Conservation (phyloP, 1,284 basidiomycete genomes). For the Xerocomus amazonicus region DNA sequence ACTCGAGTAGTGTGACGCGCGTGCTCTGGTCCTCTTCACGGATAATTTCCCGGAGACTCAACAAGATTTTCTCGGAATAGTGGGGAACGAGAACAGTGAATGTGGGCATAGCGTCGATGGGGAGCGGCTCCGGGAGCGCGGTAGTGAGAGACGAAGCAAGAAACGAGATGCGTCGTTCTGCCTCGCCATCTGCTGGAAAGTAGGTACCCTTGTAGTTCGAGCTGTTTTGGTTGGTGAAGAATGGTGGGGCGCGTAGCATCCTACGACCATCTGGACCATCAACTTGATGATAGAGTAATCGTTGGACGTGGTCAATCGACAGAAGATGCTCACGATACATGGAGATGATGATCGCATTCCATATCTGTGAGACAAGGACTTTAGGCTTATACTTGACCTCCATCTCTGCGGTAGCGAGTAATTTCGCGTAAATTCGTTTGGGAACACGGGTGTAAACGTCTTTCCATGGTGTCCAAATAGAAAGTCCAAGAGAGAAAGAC, state of each 20-base stretch:
- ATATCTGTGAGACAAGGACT: slow-evolving; percentile 95
- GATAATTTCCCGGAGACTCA: slow-evolving; percentile 94
- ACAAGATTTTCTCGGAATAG: slow-evolving; percentile 94
- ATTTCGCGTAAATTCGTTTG: slow-evolving; percentile 94
- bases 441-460: slow-evolving; percentile 94
- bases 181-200: slow-evolving; percentile 92
- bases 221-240: slow-evolving; percentile 89
- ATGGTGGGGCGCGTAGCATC: slow-evolving; percentile 88
- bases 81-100: slow-evolving; percentile 96
- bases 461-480: slow-evolving; percentile 97
- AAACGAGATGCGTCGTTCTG: slow-evolving; percentile 94
- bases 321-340: slow-evolving; percentile 97
- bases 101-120: slow-evolving; percentile 95
- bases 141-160: slow-evolving; percentile 95
- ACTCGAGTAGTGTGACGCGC: slow-evolving; percentile 91
- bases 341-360: slow-evolving; percentile 97
- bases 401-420: slow-evolving; percentile 91
- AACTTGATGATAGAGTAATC: slow-evolving; percentile 91
- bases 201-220: slow-evolving; percentile 74
- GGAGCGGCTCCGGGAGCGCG: slow-evolving; percentile 86
- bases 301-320: slow-evolving; percentile 93
- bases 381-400: slow-evolving; percentile 98
- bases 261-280: slow-evolving; percentile 83
- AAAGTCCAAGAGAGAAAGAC: slow-evolving; percentile 86
- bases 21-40: slow-evolving; percentile 96